phyloP scores from a whole-genome alignment of 2,329 filamentous ascomycete genomes.

The Diplocarpon rosae region DNA sequence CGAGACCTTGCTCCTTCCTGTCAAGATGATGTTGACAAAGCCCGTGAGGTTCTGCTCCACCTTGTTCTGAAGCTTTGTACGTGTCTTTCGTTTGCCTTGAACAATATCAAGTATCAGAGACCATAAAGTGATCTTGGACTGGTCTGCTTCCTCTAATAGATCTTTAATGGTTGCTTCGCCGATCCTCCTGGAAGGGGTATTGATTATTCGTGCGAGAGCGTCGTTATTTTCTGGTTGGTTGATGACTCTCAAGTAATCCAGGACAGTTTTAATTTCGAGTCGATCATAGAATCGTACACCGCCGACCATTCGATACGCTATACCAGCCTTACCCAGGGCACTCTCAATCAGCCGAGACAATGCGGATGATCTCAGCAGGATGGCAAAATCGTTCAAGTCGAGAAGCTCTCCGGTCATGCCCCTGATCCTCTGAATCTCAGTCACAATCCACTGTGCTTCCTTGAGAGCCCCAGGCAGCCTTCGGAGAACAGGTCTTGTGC shows the following conservation, averaged over 20 bases:
- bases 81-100: conserved; percentile 38
- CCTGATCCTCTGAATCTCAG: conserved; percentile 63
- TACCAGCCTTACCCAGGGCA: conserved; percentile 65
- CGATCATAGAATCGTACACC: conserved; percentile 89
- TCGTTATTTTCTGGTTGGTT: conserved; percentile 82
- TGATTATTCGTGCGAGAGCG: conserved; percentile 72
- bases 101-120: conserved; percentile 50
- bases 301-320: conserved; percentile 87
- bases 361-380: conserved; percentile 74
- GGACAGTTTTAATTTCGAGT: conserved; percentile 71
- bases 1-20: conserved; percentile 41
- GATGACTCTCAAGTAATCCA: conserved; percentile 82
- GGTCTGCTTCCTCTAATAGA: conserved; percentile 67
- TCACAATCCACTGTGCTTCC: conserved; percentile 83
- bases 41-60: conserved; percentile 45
- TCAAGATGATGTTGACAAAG: conserved; percentile 50
- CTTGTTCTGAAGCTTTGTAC: conserved; percentile 42
- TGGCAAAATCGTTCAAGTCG: conserved; percentile 66
- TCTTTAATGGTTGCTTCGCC: conserved; percentile 68
- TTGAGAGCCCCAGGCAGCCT: conserved; percentile 55
- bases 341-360: conserved; percentile 81
- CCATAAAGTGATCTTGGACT: conserved; percentile 62
- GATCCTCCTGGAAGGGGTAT: conserved; percentile 69
- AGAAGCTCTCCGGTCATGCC: conserved; percentile 65
- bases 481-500: conserved; percentile 70